Evolutionary conservation across 495 filamentous ascomycete genomes (phyloP), one percentile per base, ranked within the genome.

Genomic region (Friedmanniomyces endolithicus): DNA sequence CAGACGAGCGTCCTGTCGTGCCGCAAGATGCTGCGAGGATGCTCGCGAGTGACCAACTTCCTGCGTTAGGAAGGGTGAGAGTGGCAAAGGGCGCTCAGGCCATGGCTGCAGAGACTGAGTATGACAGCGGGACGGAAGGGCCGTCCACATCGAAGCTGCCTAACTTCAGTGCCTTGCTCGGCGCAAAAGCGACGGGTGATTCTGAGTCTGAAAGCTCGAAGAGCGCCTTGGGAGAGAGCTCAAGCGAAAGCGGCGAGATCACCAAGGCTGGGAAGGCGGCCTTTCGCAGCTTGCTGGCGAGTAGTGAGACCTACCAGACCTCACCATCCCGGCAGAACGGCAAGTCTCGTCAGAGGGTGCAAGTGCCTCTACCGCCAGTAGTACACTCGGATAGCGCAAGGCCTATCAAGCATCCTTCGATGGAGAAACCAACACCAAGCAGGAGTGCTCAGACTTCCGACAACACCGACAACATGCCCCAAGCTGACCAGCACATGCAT

Each of bases 21-120:
- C 57, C 57, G 11, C 27, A 20, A 24, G 57, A 59, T 23, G 29
- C 50, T 1, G 19, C 22, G 24, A 55, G 45, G 24, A 23, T 59
- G 53, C 33, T 49, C 4, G 43, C 23, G 7, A 17, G 1, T 11
- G 55, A 57, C 16, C 22, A 52, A 23, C 9, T 41, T 19, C 24
- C 37, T 14, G 25, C 19, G 7, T 11, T 53, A 1, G 50, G 48
- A 3, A 27, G 46, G 23, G 29, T 45, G 12, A 14, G 48, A 2
- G 35, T 57, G 48, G 1, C 40, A 8, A 55, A 48, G 22, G 53
- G 53, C 12, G 41, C 48, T 4, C 20, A 46, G 9, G 6, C 40
- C 11, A 23, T 47, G 9, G 9, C 29, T 17, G 46, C 54, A n/a
- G 53, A 55, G 8, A 49, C 17, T 25, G 43, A 35, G 2, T 14